A percentile compares a stretch with the other conserved stretches of the same genome.
Conservation (phyloP, 768 basidiomycete genomes). For the Mycena rebaudengoi region DNA sequence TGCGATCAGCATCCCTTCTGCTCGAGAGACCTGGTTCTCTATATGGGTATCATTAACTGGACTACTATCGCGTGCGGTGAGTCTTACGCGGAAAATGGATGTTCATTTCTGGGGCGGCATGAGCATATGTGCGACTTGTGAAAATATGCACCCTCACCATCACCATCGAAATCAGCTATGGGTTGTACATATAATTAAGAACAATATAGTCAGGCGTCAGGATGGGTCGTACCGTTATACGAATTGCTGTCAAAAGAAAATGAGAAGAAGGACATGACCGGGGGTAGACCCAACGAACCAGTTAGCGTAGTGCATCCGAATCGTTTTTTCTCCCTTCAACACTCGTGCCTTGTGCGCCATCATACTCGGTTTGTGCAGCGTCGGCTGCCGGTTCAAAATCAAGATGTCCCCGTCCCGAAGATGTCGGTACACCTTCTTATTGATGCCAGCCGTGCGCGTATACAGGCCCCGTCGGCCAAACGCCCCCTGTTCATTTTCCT, state of each 20-base stretch:
- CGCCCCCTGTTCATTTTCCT: constrained; percentile 69
- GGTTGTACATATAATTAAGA: not conserved
- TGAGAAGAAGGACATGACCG: constrained; percentile 22
- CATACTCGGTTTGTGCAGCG: constrained; percentile 99
- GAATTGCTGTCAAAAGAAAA: constrained; percentile 76
- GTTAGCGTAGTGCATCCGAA: constrained; percentile 99
- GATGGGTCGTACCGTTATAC: constrained; percentile 79
- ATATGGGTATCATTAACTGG: constrained; percentile 8
- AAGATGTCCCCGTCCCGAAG: constrained; percentile 94
- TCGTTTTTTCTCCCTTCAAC: constrained; percentile 95
- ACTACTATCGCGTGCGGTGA: constrained; percentile 1
- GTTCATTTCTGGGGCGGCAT: constrained; percentile 85
- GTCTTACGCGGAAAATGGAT: constrained; percentile 96
- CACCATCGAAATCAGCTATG: constrained; percentile 91
- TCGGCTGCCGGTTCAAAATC: constrained; percentile 97
- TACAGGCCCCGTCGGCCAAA: constrained; percentile 63
- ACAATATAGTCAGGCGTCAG: not conserved
- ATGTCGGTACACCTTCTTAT: constrained; percentile 98
- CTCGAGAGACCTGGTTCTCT: constrained; percentile 96
- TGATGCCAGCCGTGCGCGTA: constrained; percentile 81
- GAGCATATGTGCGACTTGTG: constrained; percentile 26
- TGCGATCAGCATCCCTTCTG: constrained; percentile 93
- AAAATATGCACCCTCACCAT: constrained; percentile 58
- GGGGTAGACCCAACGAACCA: constrained; percentile 65
- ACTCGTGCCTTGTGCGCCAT: constrained; percentile 97